Conservation (phyloP, 768 basidiomycete genomes). For the Tulasnella sp. region DNA sequence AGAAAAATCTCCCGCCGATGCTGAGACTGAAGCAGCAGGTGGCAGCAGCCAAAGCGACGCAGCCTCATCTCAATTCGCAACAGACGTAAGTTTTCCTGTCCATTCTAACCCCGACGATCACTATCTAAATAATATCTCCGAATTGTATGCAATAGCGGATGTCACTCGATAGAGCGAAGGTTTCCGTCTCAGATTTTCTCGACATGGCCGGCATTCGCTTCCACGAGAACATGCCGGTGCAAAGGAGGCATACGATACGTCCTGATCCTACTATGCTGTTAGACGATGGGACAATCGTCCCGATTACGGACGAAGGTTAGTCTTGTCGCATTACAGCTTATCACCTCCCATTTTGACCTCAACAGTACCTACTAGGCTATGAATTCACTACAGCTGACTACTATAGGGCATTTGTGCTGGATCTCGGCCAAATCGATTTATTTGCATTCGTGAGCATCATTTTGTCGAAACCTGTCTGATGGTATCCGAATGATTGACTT, state of each 20-base stretch:
- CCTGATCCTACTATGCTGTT: background rate
- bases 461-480: background rate
- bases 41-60: no score
- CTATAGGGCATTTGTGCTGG: conserved; percentile 2
- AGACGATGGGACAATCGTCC: background rate
- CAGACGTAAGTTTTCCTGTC: no score
- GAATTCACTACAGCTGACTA: conserved; percentile 11
- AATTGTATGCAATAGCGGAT: no score
- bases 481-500: background rate
- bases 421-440: conserved; percentile 1
- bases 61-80: no score
- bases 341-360: background rate
- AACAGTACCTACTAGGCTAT: background rate
- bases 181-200: conserved; percentile 3
- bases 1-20: no score
- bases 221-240: conserved; percentile 13
- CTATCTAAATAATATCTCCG: no score
- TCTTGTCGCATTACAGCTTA: background rate
- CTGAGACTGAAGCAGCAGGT: no score
- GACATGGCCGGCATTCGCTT: conserved; percentile 11
- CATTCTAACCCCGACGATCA: no score
- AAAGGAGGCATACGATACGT: conserved; percentile 11
- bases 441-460: conserved; percentile 1
- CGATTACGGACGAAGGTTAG: conserved; percentile 6
- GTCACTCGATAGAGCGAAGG: background rate